Evolutionary conservation across 768 basidiomycete species (phyloP), one percentile per base, ranked within the genome.

Genomic region (Royoungia palumana): DNA sequence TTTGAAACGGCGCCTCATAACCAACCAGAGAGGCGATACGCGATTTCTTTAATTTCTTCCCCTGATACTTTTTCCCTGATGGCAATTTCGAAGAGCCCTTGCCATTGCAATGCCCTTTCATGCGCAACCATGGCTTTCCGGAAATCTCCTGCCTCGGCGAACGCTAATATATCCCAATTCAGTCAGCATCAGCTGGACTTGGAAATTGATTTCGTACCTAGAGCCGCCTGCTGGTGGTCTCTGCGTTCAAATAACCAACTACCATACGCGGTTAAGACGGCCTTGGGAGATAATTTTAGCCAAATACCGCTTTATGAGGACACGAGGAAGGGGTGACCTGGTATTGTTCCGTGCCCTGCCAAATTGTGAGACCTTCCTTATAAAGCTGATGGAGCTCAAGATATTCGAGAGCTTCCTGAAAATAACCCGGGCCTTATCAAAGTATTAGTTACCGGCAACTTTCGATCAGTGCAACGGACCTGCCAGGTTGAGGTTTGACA

Each of bases 31-130:
- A 94, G 73, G 16, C 91, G 83, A 62, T 87, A 83, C 12, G 81
- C 91, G 59, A 84, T 80, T 2, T 78, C 76, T 13, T 70, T 63
- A 10, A 91, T 61, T 37, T 88, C 83, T 12, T 85, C 82, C 24
- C 70, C 68, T 0, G 74, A 50, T 10, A 80, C 57, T 2, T 75
- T 69, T 41, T 79, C 74, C 22, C 73, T 73, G 19, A 78, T 58
- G 3, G 87, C 87, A 22, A 96, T 71, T 21, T 89, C 83, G 65
- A 99, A 97, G 0, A 96, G 72, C 55, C 94, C 92, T 59, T 87
- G 84, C 95, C 95, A 99, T 46, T 87, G 81, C 27, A 92, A 71
- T 0, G 88, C 87, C 47, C 84, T 86, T 66, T 97, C 94, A 59
- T 94, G 83, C 0, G 94, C 85, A 9, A 86, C 75, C 79, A 99